Percentiles rank a stretch among this genome's conserved stretches.
Conservation (phyloP, 495 filamentous ascomycete species). For the Cercophora newfieldiana region DNA sequence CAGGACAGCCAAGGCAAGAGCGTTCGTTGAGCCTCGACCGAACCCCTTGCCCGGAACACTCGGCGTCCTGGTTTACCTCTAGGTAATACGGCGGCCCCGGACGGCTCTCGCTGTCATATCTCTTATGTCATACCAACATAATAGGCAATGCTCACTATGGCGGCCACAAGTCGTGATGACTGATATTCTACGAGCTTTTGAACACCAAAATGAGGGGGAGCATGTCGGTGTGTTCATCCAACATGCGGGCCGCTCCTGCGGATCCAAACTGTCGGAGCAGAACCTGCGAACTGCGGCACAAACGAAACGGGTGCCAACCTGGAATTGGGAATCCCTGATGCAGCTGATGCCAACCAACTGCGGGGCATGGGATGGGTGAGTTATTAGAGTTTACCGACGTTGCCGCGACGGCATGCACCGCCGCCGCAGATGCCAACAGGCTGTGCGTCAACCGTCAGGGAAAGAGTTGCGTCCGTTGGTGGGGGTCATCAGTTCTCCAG, state of each 20-base stretch:
- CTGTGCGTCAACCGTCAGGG: neutral
- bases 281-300: neutral
- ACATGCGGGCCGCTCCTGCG: neutral
- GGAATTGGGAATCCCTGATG: neutral
- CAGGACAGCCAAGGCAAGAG: too few species aligned
- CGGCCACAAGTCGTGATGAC: neutral
- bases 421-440: neutral
- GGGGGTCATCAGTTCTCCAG: too few species aligned
- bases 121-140: neutral
- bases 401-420: neutral
- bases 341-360: neutral
- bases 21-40: too few species aligned
- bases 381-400: neutral
- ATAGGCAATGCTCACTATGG: neutral
- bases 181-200: neutral
- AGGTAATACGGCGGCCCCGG: neutral
- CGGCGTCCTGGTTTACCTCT: neutral
- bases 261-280: slow-evolving; percentile 1
- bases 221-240: neutral
- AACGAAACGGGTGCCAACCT: neutral
- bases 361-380: slow-evolving; percentile 2
- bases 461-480: neutral
- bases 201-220: neutral
- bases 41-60: neutral
- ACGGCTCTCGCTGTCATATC: neutral